Conservation (phyloP, 257 asterid genomes). For the Solanum acaule region DNA sequence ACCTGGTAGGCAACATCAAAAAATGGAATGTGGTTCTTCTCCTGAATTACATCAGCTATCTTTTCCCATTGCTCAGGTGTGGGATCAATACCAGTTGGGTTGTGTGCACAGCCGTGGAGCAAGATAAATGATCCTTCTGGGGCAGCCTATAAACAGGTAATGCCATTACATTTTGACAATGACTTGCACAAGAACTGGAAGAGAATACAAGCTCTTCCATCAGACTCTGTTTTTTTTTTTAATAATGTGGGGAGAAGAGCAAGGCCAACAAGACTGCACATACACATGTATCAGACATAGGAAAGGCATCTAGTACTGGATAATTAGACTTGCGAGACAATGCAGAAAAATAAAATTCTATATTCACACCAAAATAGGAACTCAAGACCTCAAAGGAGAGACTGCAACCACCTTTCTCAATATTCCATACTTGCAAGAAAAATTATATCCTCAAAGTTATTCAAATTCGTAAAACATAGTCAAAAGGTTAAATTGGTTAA, state of each 20-base stretch:
- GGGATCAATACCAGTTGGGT: constrained; percentile 99
- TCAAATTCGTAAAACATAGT: background rate
- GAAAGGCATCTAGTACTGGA: background rate
- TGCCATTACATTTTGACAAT: background rate
- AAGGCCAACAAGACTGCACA: background rate
- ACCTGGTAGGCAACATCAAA: constrained; percentile 99
- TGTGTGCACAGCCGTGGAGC: constrained; percentile 98
- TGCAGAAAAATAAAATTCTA: background rate
- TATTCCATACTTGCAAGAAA: background rate
- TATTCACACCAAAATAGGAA: background rate
- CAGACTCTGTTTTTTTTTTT: background rate
- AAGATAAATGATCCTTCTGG: constrained; percentile 90
- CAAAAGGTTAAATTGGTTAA: background rate
- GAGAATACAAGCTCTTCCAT: background rate
- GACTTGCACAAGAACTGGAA: background rate
- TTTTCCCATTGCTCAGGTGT: constrained; percentile 83
- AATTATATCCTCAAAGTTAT: background rate
- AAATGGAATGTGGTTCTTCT: constrained; percentile 86
- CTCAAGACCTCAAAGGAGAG: background rate
- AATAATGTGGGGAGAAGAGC: background rate
- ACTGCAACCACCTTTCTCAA: background rate
- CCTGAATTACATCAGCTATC: constrained; percentile 85
- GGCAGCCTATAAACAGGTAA: constrained; percentile 51
- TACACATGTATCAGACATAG: background rate
- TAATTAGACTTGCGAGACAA: background rate